Evolutionary conservation across 163 green algal genomes (phyloP).

Genomic region (Scenedesmus sp.): DNA sequence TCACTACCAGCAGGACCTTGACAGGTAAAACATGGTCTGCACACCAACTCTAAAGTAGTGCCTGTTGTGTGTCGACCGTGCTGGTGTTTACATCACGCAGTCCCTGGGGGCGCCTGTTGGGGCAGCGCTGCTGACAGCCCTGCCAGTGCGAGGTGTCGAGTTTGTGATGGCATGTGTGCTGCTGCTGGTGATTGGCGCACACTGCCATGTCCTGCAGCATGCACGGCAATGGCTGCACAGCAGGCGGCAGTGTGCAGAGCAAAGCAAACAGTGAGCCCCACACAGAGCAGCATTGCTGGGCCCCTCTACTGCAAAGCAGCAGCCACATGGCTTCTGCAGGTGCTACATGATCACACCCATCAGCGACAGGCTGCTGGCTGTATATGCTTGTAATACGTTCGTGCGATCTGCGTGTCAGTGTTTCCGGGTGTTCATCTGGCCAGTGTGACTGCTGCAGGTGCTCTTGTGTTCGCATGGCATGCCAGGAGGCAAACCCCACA

Average conservation of each 20-base stretch:
- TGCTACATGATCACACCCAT: not conserved
- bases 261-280: not conserved
- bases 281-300: not conserved
- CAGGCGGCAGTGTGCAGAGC: not conserved
- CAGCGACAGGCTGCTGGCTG: not conserved
- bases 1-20: not conserved
- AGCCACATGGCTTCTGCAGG: not conserved
- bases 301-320: not conserved
- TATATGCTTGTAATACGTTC: no score
- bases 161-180: conserved; percentile 59
- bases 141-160: conserved; percentile 56
- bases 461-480: not conserved
- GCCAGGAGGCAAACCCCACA: not conserved
- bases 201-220: not conserved
- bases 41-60: not conserved
- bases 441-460: not conserved
- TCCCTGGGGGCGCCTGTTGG: conserved; percentile 54
- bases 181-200: conserved; percentile 52
- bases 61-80: not conserved
- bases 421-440: not conserved
- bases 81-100: conserved; percentile 15
- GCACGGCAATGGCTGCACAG: not conserved
- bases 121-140: conserved; percentile 55
- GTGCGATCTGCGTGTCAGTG: not conserved
- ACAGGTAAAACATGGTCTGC: not conserved